Base-by-base conservation (phyloP, 306 rosid species). In the Echinosophora koreensis region DNA sequence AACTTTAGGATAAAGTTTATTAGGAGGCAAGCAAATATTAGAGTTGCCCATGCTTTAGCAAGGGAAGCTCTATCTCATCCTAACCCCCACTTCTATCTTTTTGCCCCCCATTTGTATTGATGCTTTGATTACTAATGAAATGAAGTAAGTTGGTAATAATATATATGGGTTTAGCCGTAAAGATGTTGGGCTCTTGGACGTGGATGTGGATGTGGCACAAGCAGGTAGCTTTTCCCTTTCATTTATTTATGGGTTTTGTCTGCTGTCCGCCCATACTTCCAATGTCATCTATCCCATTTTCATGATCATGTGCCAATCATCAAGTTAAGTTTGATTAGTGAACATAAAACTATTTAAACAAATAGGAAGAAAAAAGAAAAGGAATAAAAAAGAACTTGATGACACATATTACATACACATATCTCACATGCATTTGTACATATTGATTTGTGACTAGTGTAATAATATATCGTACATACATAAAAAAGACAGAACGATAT, bases 381-480 rank as follows among this genome's bases (percentile, higher is more conserved):
- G 0, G 0, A 22, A 16, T 44, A 11, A 42, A 63, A 6, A 9
- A 28, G 3, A 44, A 76, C 66, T 27, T 15, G 34, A 51, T n/a
- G 49, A 37, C 6, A 37, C 7, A 37, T 35, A 35, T 35, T 35
- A 8, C 49, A 42, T 74, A 32, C 17, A 37, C 71, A 49, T 68
- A 73, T 78, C 68, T 69, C 81, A 69, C 54, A 65, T 62, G 66
- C 67, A 65, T 66, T 54, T 84, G 17, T 80, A 77, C 84, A 74
- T 8, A 39, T 73, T 59, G 17, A 66, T 57, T 6, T 68, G 38
- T 69, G 14, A 62, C 27, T 15, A 49, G 0, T 41, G 28, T 61
- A 47, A 78, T 50, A 85, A 85, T 69, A 74, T 74, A 81, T 85
- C 81, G 79, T 69, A 55, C 84, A 82, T 82, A 71, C 73, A 64